Evolutionary conservation across 208 protist species (phyloP), one percentile per base, ranked within the genome.

Genomic region (Acanthamoeba lugdunensis): DNA sequence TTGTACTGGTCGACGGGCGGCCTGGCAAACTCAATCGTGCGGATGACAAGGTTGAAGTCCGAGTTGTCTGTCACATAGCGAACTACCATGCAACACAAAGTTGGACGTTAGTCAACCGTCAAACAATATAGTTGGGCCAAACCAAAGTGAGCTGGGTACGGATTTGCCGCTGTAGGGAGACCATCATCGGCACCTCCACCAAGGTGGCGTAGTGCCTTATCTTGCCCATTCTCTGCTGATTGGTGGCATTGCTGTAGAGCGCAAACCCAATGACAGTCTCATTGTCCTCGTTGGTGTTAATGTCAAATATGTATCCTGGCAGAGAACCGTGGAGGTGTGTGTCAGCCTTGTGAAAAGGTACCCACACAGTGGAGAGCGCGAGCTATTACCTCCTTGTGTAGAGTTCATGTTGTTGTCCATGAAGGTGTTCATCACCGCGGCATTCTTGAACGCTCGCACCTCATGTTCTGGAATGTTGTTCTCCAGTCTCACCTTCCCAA

Each of bases 131-230:
- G 33, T 33, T 33, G 33, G 33, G 33, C 33, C 33, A 33, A 33
- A 33, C 33, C 33, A 33, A 33, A n/a, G 11, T 18, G 58, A 84
- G 33, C 8, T 6, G 21, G 58, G 67, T 93, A 93, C 41, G 82
- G 0, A 93, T 30, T 21, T 93, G 90, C 2, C 69, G 65, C 33
- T 93, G 71, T 0, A 93, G 25, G 30, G 90, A 13, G 41, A 93
- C 73, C 69, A 84, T 65, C 90, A 93, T 93, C 14, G 90, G 90
- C 16, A 84, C 50, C 30, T 93, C 67, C 4, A 85, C 75, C 18
- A 73, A 89, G 30, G 75, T 94, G 23, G 91, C 54, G n/a, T 94
- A 94, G 7, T 89, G 56, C 30, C 52, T 73, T 8, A 37, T 25
- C 37, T 88, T 50, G 16, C 48, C 54, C 16, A 89, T 56, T 8